These are phyloP conservation scores for Vaccinium vitisidaea DNA, from an alignment of 148 eudicot genomes.

Conservation along the genomic window DNA sequence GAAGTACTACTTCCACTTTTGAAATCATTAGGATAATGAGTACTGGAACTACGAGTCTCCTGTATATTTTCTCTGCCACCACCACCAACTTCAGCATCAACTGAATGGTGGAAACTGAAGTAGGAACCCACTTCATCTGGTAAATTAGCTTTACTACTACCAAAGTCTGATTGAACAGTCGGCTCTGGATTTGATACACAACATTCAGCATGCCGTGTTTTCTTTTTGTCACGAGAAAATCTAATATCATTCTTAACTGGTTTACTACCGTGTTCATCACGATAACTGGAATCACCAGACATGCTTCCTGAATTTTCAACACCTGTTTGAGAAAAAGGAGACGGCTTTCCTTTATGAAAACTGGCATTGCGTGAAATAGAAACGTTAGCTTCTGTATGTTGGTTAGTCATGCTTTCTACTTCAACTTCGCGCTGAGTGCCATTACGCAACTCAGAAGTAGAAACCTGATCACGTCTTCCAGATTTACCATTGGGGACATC, in stretches of 20 bases:
- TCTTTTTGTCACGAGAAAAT: slow-evolving; percentile 12
- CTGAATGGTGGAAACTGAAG: not conserved
- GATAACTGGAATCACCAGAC: slow-evolving; percentile 10
- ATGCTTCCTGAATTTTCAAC: slow-evolving; percentile 8
- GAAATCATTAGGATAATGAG: slow-evolving; percentile 14
- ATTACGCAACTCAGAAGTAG: slow-evolving; percentile 27
- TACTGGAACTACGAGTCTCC: slow-evolving; percentile 4
- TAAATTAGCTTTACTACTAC: slow-evolving; percentile 4
- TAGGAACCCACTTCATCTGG: slow-evolving; percentile 20
- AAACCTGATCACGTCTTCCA: slow-evolving; percentile 20
- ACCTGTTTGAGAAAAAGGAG: slow-evolving; percentile 5
- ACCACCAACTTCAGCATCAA: slow-evolving; percentile 2
- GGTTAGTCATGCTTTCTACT: slow-evolving; percentile 17
- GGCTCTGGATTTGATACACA: slow-evolving; percentile 14
- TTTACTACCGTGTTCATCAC: not conserved
- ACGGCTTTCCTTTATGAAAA: slow-evolving; percentile 17
- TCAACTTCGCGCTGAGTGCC: slow-evolving; percentile 25
- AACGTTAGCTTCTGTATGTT: slow-evolving; percentile 14
- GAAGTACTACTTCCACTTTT: not conserved
- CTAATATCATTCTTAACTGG: not conserved
- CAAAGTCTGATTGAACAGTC: slow-evolving; percentile 10
- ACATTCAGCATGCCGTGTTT: slow-evolving; percentile 13
- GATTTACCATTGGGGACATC: slow-evolving; percentile 23
- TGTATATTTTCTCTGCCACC: slow-evolving; percentile 12
- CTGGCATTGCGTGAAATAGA: slow-evolving; percentile 19